Conservation (phyloP, 1,284 basidiomycete genomes). For the Leccinum fallax region DNA sequence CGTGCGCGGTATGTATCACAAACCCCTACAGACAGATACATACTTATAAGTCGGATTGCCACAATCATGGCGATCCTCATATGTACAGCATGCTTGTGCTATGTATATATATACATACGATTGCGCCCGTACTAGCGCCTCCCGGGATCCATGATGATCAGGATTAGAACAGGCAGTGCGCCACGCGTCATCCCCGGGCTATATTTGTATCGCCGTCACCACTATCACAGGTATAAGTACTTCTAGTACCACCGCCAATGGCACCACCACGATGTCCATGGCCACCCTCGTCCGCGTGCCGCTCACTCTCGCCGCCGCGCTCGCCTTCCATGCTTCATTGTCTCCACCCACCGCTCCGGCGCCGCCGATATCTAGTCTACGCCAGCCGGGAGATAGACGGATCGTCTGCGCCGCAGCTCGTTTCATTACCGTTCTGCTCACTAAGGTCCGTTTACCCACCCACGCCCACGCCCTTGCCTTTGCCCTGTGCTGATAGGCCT, state of each 20-base stretch:
- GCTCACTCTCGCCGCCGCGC: conserved; percentile 18
- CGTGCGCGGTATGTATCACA: no score
- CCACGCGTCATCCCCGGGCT: background rate
- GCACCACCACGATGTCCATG: conserved; percentile 3
- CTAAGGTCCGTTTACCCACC: conserved; percentile 16
- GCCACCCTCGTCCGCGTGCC: conserved; percentile 19
- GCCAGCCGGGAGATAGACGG: background rate
- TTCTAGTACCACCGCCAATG: background rate
- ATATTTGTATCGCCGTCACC: background rate
- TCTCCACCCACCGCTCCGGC: conserved; percentile 5
- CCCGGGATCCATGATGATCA: background rate
- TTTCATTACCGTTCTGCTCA: conserved; percentile 6
- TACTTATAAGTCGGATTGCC: no score
- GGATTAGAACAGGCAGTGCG: background rate
- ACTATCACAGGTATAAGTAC: background rate
- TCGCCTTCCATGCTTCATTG: conserved; percentile 29
- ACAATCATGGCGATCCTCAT: no score
- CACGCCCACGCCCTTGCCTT: no score
- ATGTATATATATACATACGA: no score
- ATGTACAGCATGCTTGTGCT: no score
- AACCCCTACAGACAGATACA: no score
- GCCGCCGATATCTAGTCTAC: background rate
- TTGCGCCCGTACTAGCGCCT: no score
- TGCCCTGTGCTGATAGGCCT: background rate
- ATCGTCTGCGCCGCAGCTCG: conserved; percentile 8